A percentile compares a stretch with the other conserved stretches of the same genome.
Conservation (phyloP, 2,329 filamentous ascomycete genomes). For the Colletotrichum lentis region DNA sequence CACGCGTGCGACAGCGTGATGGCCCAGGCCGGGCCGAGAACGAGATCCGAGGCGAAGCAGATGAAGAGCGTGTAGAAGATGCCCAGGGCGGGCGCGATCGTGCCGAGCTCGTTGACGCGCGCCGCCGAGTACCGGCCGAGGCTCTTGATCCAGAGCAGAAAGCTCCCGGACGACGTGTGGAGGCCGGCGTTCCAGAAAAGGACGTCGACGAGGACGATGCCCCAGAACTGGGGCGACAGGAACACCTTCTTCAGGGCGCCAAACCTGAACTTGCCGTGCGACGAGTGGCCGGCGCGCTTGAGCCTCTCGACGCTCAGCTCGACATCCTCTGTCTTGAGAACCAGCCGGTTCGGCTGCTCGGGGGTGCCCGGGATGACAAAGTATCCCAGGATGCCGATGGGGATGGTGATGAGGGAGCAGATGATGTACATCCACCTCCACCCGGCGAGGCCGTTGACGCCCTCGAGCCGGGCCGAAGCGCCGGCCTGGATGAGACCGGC, state of each 20-base stretch:
- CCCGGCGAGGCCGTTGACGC: constrained; percentile 50
- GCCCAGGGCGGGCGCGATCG: constrained; percentile 24
- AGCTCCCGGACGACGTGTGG: constrained; percentile 46
- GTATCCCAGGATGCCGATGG: constrained; percentile 51
- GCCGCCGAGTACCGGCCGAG: constrained; percentile 54
- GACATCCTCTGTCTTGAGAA: constrained; percentile 43
- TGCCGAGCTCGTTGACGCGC: constrained; percentile 60
- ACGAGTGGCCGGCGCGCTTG: constrained; percentile 53
- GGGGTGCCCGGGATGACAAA: constrained; percentile 50
- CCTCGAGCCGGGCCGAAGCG: constrained; percentile 54
- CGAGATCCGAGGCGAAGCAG: constrained; percentile 32
- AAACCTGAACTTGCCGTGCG: constrained; percentile 49
- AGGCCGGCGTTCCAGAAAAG: constrained; percentile 60
- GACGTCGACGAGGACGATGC: constrained; percentile 48
- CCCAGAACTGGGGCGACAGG: constrained; percentile 51
- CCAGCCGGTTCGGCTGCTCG: constrained; percentile 44
- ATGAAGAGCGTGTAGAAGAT: constrained; percentile 32
- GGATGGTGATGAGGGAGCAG: constrained; percentile 54
- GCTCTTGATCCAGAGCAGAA: constrained; percentile 53
- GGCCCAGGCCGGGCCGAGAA: constrained; percentile 47
- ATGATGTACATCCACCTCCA: constrained; percentile 60
- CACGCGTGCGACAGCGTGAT: constrained; percentile 26
- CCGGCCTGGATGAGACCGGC: constrained; percentile 56
- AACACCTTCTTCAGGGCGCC: constrained; percentile 48
- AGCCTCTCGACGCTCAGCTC: constrained; percentile 42